phyloP scores from a whole-genome alignment of 108 stramenopile species.

The Cyclotella choctawhatcheeana region DNA sequence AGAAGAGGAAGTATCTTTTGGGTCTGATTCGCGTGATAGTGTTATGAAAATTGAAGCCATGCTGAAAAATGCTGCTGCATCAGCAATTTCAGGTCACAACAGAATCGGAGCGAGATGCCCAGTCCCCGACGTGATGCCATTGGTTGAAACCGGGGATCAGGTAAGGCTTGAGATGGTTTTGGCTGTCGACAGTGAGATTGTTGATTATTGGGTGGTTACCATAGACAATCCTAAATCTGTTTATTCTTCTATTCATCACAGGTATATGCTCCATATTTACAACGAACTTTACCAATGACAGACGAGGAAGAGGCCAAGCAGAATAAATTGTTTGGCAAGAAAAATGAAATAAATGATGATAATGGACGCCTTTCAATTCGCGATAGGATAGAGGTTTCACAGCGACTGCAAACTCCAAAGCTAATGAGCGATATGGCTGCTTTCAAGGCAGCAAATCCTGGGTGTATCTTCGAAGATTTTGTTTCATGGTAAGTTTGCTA shows the following conservation, averaged over 20 bases:
- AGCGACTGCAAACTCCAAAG: conserved; percentile 79
- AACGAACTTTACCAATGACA: conserved; percentile 79
- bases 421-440: conserved; percentile 86
- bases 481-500: conserved; percentile 60
- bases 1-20: conserved; percentile 42
- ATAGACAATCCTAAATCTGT: too few relatives aligned
- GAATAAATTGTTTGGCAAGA: conserved; percentile 55
- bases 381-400: conserved; percentile 67
- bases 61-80: conserved; percentile 34
- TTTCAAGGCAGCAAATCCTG: conserved; percentile 89
- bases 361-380: conserved; percentile 46
- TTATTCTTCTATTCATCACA: conserved; percentile 13
- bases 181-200: background rate
- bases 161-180: conserved; percentile 23
- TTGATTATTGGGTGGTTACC: background rate
- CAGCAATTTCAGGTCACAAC: conserved; percentile 20
- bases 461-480: conserved; percentile 78
- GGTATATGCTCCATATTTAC: conserved; percentile 86
- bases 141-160: conserved; percentile 67
- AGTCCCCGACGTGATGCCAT: conserved; percentile 49
- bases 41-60: conserved; percentile 37
- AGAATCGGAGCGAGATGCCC: conserved; percentile 84
- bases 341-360: background rate
- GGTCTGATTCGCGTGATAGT: conserved; percentile 25
- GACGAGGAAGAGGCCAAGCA: conserved; percentile 79